Evolutionary conservation across 495 filamentous ascomycete species (phyloP).

Genomic region (Baudoinia panamericana): DNA sequence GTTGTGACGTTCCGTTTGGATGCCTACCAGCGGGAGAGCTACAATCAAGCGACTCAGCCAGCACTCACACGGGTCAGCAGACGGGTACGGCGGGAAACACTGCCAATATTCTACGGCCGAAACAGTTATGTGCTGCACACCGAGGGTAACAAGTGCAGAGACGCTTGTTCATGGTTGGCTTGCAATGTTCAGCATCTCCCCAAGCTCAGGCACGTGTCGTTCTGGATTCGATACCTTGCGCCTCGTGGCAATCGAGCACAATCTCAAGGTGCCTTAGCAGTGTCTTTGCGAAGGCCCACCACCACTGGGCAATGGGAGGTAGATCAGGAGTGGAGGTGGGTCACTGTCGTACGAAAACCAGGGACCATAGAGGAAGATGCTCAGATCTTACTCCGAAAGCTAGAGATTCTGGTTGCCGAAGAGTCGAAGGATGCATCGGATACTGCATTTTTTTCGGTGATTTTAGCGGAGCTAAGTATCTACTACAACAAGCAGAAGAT

Average conservation of each 20-base stretch:
- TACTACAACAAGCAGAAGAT: no score
- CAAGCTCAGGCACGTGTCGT: not conserved
- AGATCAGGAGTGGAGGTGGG: constrained; percentile 2
- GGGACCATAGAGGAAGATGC: not conserved
- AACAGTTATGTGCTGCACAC: constrained; percentile 10
- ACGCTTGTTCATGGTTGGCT: not conserved
- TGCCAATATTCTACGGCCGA: constrained; percentile 9
- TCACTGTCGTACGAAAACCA: constrained; percentile 9
- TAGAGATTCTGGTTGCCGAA: no score
- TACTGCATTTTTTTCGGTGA: no score
- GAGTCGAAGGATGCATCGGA: no score
- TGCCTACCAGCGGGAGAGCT: constrained; percentile 7
- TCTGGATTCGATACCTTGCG: constrained; percentile 6
- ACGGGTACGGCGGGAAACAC: constrained; percentile 7
- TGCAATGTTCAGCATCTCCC: not conserved
- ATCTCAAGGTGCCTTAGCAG: constrained; percentile 3
- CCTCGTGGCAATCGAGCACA: not conserved
- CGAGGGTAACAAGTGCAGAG: not conserved
- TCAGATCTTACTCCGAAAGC: not conserved
- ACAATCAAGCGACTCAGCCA: constrained; percentile 8
- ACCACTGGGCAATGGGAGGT: constrained; percentile 4
- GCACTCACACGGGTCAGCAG: constrained; percentile 5
- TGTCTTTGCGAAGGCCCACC: not conserved
- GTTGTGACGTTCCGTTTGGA: constrained; percentile 14
- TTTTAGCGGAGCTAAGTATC: no score